Conservation (phyloP, 1,139 yeast species). For the Lodderomyces theae region DNA sequence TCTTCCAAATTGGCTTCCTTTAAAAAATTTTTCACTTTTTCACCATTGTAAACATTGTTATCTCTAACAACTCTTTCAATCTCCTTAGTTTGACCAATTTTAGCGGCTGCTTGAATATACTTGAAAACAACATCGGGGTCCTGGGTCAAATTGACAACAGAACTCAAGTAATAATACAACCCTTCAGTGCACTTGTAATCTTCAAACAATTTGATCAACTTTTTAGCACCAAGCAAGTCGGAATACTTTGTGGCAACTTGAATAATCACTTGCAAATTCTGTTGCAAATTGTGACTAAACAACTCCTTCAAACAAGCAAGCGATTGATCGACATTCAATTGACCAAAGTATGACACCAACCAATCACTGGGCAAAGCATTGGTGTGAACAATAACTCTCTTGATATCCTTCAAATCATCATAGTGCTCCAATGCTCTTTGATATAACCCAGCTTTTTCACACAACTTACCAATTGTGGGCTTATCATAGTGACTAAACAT, state of each 20-base stretch:
- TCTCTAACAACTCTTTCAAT: slow-evolving; percentile 95
- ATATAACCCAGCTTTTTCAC: slow-evolving; percentile 91
- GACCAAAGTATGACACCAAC: slow-evolving; percentile 91
- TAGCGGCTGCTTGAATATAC: slow-evolving; percentile 92
- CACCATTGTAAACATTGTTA: slow-evolving; percentile 92
- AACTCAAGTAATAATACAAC: slow-evolving; percentile 86
- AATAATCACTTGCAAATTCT: slow-evolving; percentile 87
- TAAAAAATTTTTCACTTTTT: slow-evolving; percentile 93
- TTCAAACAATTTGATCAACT: slow-evolving; percentile 86
- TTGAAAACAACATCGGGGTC: slow-evolving; percentile 95
- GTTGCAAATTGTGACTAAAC: slow-evolving; percentile 76
- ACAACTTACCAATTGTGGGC: slow-evolving; percentile 84
- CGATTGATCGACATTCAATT: slow-evolving; percentile 91
- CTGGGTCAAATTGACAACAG: slow-evolving; percentile 89
- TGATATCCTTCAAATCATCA: slow-evolving; percentile 91
- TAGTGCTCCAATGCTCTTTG: slow-evolving; percentile 96
- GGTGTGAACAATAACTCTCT: slow-evolving; percentile 90
- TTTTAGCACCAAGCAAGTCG: slow-evolving; percentile 84
- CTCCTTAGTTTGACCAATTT: slow-evolving; percentile 85
- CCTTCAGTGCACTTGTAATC: slow-evolving; percentile 93
- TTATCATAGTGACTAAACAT: slow-evolving; percentile 96
- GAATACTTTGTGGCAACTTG: slow-evolving; percentile 97
- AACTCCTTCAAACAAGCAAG: slow-evolving; percentile 84
- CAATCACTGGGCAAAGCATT: slow-evolving; percentile 86
- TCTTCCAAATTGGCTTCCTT: slow-evolving; percentile 93